Evolutionary conservation across 108 stramenopile genomes (phyloP), one percentile per base, ranked within the genome.

Genomic region (Pseudonitzschia multiseries): DNA sequence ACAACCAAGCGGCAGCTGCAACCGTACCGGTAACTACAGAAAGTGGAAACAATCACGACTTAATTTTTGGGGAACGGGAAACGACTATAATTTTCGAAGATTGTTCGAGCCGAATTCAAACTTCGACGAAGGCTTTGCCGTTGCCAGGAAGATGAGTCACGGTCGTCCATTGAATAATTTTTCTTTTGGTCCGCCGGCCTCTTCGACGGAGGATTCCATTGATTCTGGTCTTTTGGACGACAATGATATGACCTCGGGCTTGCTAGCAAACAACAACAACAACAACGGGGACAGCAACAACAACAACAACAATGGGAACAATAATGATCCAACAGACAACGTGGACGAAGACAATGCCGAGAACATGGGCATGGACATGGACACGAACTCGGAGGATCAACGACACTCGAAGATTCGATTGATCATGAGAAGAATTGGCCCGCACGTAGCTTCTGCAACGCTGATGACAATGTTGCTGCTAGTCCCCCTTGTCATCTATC

Each of bases 401-500:
- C 29, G 33, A 40, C 73, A 79, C 57, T 74, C 73, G 1, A 68
- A 65, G 29, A 26, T 79, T 28, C 79, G 79, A 52, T 50, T 79
- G 63, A 57, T 79, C 0, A 62, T 72, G 33, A 67, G 79, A 52
- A 73, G 68, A 26, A 74, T 80, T 20, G 86, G 86, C 15, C 63
- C 82, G 43, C 77, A 69, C 32, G 29, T 87, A 9, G 78, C 71
- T 15, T 53, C 71, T 24, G 40, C 73, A 21, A 84, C 83, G 0
- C 52, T 87, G 6, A 33, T 80, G 26, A 33, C 72, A 57, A 85
- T 88, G 83, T 28, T 78, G 13, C 29, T 83, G 42, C 52, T 83
- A 10, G 57, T 89, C 50, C 79, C 81, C 10, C 61, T 84, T 44
- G 74, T 86, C 65, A 81, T 77, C 60, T 69, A 86, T 79, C 46